Conservation (phyloP, 139 green algal species). For the Nannochloris sp. region DNA sequence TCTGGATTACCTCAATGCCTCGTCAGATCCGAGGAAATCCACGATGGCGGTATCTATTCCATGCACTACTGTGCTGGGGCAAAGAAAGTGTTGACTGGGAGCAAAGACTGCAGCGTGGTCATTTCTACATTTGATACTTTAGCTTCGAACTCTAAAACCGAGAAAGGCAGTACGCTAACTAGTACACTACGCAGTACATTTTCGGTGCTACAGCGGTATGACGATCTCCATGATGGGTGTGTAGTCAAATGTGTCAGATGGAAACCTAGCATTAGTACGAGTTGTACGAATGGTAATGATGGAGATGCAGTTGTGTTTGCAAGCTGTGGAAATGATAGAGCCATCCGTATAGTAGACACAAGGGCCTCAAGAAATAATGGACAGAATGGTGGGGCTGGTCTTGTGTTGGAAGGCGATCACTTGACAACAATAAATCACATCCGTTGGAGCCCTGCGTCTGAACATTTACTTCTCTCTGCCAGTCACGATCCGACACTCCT, state of each 20-base stretch:
- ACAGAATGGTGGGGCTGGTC: neutral
- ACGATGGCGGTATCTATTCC: conserved; percentile 30
- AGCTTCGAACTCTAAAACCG: no score
- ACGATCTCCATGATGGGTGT: conserved; percentile 7
- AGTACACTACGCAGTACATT: no score
- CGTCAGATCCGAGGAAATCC: neutral
- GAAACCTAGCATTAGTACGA: no score
- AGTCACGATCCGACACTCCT: conserved; percentile 16
- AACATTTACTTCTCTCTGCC: conserved; percentile 17
- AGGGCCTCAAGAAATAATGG: neutral
- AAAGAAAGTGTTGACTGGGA: conserved; percentile 6
- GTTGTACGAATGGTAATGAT: neutral
- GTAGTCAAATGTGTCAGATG: conserved; percentile 35
- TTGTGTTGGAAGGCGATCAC: neutral
- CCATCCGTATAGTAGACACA: conserved; percentile 7
- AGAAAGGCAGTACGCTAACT: no score
- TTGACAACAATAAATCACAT: conserved; percentile 13
- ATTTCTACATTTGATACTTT: neutral
- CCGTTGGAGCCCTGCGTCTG: conserved; percentile 16
- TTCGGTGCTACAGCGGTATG: conserved; percentile 2
- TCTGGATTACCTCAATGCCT: neutral
- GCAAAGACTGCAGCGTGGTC: conserved; percentile 23
- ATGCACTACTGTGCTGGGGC: conserved; percentile 11
- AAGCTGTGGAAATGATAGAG: conserved; percentile 27
- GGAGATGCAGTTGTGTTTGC: conserved; percentile 10